Evolutionary conservation across 2,329 filamentous ascomycete species (phyloP).

Genomic region (Aspergillus chevalieri): DNA sequence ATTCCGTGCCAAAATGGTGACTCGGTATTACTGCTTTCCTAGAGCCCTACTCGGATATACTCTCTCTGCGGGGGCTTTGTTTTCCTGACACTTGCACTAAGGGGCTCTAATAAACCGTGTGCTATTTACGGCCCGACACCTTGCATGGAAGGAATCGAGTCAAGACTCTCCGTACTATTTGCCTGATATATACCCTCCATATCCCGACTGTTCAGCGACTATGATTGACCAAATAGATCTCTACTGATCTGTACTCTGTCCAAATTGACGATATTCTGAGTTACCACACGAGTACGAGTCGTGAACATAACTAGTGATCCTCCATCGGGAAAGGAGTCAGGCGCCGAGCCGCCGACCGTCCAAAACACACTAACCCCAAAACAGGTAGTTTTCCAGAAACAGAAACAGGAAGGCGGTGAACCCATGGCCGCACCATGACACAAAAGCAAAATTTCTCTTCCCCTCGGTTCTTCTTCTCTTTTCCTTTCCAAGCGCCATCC

Average conservation of each 20-base stretch:
- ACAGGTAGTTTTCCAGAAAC: background rate
- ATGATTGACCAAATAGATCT: too few relatives aligned
- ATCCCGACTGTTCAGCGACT: background rate
- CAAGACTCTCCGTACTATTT: background rate
- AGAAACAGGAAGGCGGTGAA: constrained; percentile 2
- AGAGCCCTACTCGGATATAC: background rate
- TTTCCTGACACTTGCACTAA: background rate
- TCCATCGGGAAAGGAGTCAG: background rate
- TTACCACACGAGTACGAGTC: too few relatives aligned
- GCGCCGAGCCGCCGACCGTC: background rate
- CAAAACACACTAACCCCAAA: background rate
- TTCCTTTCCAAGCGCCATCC: constrained; percentile 64
- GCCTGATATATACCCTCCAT: background rate
- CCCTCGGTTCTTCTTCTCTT: constrained; percentile 25
- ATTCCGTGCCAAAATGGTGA: too few relatives aligned
- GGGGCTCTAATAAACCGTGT: background rate
- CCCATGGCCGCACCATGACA: background rate
- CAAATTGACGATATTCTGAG: too few relatives aligned
- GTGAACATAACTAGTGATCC: too few relatives aligned
- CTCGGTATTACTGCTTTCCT: too few relatives aligned
- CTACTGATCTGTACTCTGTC: too few relatives aligned
- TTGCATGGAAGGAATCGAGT: too few relatives aligned
- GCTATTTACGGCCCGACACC: background rate
- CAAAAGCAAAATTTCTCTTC: constrained; percentile 11
- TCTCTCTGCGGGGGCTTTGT: background rate